These are phyloP conservation scores for Phytopythium ostracodes DNA, from an alignment of 352 stramenopile genomes.

Conservation along the genomic window DNA sequence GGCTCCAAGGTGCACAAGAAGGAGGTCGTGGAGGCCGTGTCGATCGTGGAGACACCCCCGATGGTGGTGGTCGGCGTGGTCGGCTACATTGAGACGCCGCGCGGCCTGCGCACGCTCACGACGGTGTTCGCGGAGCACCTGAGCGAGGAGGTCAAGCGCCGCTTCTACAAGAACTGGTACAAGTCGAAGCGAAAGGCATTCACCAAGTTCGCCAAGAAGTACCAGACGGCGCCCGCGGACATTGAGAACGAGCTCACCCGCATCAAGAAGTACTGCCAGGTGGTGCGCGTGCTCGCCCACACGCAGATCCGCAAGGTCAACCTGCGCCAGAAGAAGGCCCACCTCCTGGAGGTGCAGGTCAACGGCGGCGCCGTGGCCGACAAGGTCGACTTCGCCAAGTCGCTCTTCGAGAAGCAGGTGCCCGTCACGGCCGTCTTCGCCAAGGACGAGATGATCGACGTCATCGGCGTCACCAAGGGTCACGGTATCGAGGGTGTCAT, in stretches of 20 bases:
- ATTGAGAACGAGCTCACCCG: slow-evolving; percentile 98
- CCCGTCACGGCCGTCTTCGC: slow-evolving; percentile 93
- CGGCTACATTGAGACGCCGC: slow-evolving; percentile 99
- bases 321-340: slow-evolving; percentile 99
- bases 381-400: slow-evolving; percentile 99
- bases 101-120: slow-evolving; percentile 97
- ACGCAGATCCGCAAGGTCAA: slow-evolving; percentile 99
- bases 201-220: slow-evolving; percentile 99
- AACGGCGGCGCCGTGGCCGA: slow-evolving; percentile 96
- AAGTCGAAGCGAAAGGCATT: slow-evolving; percentile 99
- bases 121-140: slow-evolving; percentile 99
- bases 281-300: slow-evolving; percentile 99
- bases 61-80: slow-evolving; percentile 99
- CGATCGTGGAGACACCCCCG: slow-evolving; percentile 98
- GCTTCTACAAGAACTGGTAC: slow-evolving; percentile 99
- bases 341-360: slow-evolving; percentile 99
- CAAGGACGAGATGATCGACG: slow-evolving; percentile 99
- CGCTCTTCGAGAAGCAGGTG: slow-evolving; percentile 99
- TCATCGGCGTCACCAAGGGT: slow-evolving; percentile 99
- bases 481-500: slow-evolving; percentile 99
- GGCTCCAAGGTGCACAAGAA: slow-evolving; percentile 99
- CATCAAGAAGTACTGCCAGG: slow-evolving; percentile 99
- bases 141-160: slow-evolving; percentile 98
- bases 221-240: slow-evolving; percentile 89
- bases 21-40: slow-evolving; percentile 99